Percentiles rank a stretch among this genome's conserved stretches.
Evolutionary conservation across 139 green algal species (phyloP).

Genomic region (Microglena sp.): DNA sequence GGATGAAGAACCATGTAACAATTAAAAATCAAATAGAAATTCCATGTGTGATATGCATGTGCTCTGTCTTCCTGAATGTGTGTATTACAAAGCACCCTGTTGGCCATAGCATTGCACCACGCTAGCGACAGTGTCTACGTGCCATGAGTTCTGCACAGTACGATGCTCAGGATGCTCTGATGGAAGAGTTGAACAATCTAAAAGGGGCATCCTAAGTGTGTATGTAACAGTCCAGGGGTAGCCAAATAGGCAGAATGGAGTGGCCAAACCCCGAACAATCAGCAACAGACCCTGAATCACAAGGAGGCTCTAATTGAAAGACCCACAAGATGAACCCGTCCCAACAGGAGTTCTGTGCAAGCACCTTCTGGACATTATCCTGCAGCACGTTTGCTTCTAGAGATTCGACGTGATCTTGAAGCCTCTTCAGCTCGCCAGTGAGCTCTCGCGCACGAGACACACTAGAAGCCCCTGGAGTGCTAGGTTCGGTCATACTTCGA

Average conservation of each 20-base stretch:
- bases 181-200: neutral
- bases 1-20: too few species aligned
- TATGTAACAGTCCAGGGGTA: neutral
- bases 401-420: slow-evolving; percentile 27
- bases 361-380: slow-evolving; percentile 31
- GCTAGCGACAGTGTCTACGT: too few species aligned
- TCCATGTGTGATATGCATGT: too few species aligned
- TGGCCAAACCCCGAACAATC: neutral
- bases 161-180: too few species aligned
- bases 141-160: too few species aligned
- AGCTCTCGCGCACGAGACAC: slow-evolving; percentile 12
- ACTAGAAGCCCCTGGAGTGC: neutral
- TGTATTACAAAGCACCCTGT: too few species aligned
- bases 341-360: neutral
- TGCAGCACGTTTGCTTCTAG: slow-evolving; percentile 23
- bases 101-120: too few species aligned
- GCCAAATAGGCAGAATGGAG: neutral
- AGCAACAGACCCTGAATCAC: neutral
- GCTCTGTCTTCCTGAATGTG: too few species aligned
- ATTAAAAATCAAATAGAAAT: too few species aligned
- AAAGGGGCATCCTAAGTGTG: neutral
- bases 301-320: neutral
- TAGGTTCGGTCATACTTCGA: neutral
- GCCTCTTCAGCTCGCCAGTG: slow-evolving; percentile 14
- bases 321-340: too few species aligned